Conservation (phyloP, 192 early-diverging fungal species). For the Pilaira anomala region DNA sequence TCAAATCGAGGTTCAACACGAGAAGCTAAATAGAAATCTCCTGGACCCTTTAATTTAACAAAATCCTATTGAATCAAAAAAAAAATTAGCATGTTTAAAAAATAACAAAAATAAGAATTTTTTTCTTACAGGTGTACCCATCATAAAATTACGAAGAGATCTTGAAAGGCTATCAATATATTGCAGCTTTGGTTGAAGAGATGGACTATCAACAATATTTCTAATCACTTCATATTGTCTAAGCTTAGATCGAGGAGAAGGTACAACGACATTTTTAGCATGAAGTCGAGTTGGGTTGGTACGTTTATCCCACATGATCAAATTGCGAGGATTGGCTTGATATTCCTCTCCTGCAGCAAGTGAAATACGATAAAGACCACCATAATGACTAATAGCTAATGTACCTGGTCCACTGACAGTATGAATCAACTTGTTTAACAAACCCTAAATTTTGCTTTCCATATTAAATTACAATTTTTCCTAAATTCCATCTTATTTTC, state of each 20-base stretch:
- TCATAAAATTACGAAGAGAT: slow-evolving; percentile 30
- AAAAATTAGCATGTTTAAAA: neutral
- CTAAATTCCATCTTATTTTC: neutral
- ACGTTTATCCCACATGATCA: slow-evolving; percentile 55
- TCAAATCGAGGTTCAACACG: slow-evolving; percentile 47
- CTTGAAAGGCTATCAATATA: slow-evolving; percentile 20
- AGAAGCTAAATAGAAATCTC: slow-evolving; percentile 61
- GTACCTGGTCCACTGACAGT: slow-evolving; percentile 63
- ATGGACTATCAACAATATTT: slow-evolving; percentile 39
- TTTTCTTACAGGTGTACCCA: slow-evolving; percentile 40
- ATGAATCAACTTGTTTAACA: slow-evolving; percentile 60
- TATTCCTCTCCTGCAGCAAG: slow-evolving; percentile 69
- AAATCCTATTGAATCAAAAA: slow-evolving; percentile 40
- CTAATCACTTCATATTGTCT: slow-evolving; percentile 42
- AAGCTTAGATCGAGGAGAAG: slow-evolving; percentile 38
- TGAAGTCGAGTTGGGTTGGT: slow-evolving; percentile 45
- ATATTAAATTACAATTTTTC: neutral
- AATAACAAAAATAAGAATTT: neutral
- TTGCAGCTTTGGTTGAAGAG: slow-evolving; percentile 37
- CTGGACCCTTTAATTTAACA: slow-evolving; percentile 56
- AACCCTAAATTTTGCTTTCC: slow-evolving; percentile 34
- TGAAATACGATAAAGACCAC: slow-evolving; percentile 65
- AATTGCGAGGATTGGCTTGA: slow-evolving; percentile 60
- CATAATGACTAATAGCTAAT: slow-evolving; percentile 61
- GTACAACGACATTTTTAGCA: slow-evolving; percentile 33